Evolutionary conservation across 495 filamentous ascomycete genomes (phyloP), one percentile per base, ranked within the genome.

Genomic region (Penicillium taxi): DNA sequence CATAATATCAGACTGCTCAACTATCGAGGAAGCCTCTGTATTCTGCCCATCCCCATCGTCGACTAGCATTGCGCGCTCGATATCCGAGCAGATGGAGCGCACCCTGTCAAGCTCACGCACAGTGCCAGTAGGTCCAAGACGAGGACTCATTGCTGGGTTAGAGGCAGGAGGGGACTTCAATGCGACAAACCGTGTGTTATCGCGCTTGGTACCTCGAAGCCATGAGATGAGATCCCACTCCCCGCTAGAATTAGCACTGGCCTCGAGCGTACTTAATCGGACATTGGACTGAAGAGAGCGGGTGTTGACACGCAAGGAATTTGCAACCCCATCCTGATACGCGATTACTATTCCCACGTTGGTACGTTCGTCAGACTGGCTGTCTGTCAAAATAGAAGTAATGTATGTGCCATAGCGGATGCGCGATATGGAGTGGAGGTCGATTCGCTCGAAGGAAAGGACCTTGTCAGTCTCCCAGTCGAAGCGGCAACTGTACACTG

Each of bases 391-490:
- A 2, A 84, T 88, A 1, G 80, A 88, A 1, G 86, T 94, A 51
- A 98, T 84, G 51, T 96, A 96, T 2, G 82, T 81, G 19, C 90
- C 91, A 42, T 80, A 74, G 37, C 74, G 74, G 30, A 98, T 78
- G 28, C 71, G 69, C 1, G 66, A 64, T 18, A 96, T 61, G 32
- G 82, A 80, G 5, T 73, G 70, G 20, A 96, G 67, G 37, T 82
- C 80, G 9, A 95, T 79, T n/a, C 89, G 69, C 58, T 94, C 86
- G 48, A 94, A 96, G 0, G 80, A 85, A 1, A 79, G 74, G 0
- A 96, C 84, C 59, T 95, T 96, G 64, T 95, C 89, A 4, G 85
- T 75, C 42, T 81, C 81, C 83, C 86, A 95, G 59, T 96, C 88
- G 45, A 96, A 90, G 12, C 82, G 74, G 52, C 88, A 93, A 31